These are phyloP conservation scores for Lablab purpureus DNA, from an alignment of 306 rosid species.

Conservation along the genomic window DNA sequence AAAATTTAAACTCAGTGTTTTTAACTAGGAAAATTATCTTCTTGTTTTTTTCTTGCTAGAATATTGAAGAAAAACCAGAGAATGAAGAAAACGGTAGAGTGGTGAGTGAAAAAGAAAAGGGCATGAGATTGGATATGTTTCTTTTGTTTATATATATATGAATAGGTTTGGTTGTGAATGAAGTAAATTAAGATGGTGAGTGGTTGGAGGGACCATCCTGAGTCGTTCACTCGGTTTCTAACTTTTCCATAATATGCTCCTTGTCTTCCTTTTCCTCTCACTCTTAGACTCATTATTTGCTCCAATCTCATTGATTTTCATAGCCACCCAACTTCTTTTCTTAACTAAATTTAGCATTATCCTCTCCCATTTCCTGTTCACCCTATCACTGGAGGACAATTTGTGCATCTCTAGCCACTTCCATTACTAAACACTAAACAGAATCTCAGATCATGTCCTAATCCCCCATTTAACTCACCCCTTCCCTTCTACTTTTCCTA, in stretches of 20 bases:
- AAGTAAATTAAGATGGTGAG: constrained; percentile 60
- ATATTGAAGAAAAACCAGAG: too few relatives aligned
- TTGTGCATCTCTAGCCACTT: constrained; percentile 47
- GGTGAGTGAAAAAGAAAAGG: not conserved
- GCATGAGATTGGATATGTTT: too few relatives aligned
- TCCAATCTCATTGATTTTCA: constrained; percentile 50
- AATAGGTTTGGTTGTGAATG: constrained; percentile 43
- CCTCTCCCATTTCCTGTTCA: constrained; percentile 26
- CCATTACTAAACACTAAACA: constrained; percentile 23
- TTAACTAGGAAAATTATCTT: too few relatives aligned
- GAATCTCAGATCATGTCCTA: constrained; percentile 44
- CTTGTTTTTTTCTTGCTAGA: too few relatives aligned
- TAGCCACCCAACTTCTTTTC: constrained; percentile 24
- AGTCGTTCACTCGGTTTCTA: constrained; percentile 52
- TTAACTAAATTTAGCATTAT: constrained; percentile 33
- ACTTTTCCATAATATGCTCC: constrained; percentile 75
- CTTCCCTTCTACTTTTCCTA: constrained; percentile 40
- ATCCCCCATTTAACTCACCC: constrained; percentile 38
- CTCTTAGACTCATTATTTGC: constrained; percentile 52
- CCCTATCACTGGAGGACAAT: constrained; percentile 43
- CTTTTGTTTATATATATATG: not conserved
- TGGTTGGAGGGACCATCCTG: constrained; percentile 69
- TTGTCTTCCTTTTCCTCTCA: constrained; percentile 64
- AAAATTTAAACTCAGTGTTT: too few relatives aligned
- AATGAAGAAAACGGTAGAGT: too few relatives aligned